Evolutionary conservation across 2,329 filamentous ascomycete species (phyloP), one percentile per base, ranked within the genome.

Genomic region (Aspergillus nomiae): DNA sequence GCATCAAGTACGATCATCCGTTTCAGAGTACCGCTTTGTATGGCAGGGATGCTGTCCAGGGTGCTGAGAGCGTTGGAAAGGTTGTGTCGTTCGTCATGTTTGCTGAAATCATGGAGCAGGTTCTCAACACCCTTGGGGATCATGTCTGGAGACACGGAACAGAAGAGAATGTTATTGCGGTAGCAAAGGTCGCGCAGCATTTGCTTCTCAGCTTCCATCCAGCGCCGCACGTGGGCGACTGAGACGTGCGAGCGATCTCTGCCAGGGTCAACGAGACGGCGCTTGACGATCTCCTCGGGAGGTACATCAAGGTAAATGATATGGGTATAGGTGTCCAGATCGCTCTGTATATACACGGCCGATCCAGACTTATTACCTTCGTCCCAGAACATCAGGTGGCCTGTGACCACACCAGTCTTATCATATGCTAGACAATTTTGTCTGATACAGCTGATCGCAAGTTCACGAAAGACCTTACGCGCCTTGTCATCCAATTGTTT

Each of bases 1-100:
- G 75, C 87, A 64, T 90, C 87, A 2, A 90, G 54, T 0, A 89
- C 81, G 19, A 90, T 57, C 53, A 86, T 73, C 0, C 78, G 85
- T 51, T 84, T 67, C 10, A 80, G 56, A 2, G 66, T 46, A 8
- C 59, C 63, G 12, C 50, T 21, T 8, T 59, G 46, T 3, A 38
- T 16, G 6, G 58, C 38, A 10, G 84, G 21, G 9, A 75, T 63
- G 1, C 71, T 45, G 26, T 83, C 78, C 1, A 86, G 62, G 14
- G 43, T 66, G 0, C 41, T 59, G 24, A 73, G 62, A 2, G 76
- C 78, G 2, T 62, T 26, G 1, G 54, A 55, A 2, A 77, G 34
- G 64, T 86, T 87, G 46, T 70, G 56, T 0, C 72, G 60, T 57
- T 84, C 77, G 1, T 64, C 72, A 61, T 83, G 80, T 2, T 61